Percentiles rank a stretch among this genome's conserved stretches.
phyloP scores from a whole-genome alignment of 1,139 yeast species.

The Groenewaldozyma auringiensis region DNA sequence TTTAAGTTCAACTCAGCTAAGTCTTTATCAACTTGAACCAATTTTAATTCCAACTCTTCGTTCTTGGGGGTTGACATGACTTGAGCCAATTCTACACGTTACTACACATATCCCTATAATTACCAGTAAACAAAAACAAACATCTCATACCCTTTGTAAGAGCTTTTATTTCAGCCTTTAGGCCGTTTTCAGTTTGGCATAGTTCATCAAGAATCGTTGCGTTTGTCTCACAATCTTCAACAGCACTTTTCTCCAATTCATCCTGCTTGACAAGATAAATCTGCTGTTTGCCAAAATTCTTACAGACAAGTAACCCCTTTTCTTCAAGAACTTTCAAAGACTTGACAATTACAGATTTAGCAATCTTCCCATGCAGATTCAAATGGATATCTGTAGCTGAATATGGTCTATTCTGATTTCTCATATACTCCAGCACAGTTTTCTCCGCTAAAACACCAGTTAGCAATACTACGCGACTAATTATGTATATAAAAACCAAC shows the following conservation, averaged over 20 bases:
- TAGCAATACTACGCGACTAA: no score
- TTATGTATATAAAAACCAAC: no score
- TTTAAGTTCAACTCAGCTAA: constrained; percentile 4
- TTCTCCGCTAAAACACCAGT: background rate
- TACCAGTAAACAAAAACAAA: no score
- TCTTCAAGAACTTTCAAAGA: constrained; percentile 27
- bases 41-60: constrained; percentile 3
- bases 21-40: background rate
- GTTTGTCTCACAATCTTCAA: constrained; percentile 12
- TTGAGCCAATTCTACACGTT: constrained; percentile 7
- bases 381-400: constrained; percentile 33
- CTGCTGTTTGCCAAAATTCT: constrained; percentile 31
- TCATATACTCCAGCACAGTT: constrained; percentile 28
- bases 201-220: background rate
- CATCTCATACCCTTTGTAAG: background rate
- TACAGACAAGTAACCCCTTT: constrained; percentile 26
- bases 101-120: no score
- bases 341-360: constrained; percentile 27
- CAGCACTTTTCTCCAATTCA: background rate
- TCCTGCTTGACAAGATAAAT: constrained; percentile 31
- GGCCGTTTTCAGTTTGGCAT: background rate
- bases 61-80: constrained; percentile 11
- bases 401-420: constrained; percentile 36
- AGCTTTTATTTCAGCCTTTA: constrained; percentile 8
- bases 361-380: constrained; percentile 32